Conservation (phyloP, 2,329 filamentous ascomycete genomes). For the Amauroascus verrucosus region DNA sequence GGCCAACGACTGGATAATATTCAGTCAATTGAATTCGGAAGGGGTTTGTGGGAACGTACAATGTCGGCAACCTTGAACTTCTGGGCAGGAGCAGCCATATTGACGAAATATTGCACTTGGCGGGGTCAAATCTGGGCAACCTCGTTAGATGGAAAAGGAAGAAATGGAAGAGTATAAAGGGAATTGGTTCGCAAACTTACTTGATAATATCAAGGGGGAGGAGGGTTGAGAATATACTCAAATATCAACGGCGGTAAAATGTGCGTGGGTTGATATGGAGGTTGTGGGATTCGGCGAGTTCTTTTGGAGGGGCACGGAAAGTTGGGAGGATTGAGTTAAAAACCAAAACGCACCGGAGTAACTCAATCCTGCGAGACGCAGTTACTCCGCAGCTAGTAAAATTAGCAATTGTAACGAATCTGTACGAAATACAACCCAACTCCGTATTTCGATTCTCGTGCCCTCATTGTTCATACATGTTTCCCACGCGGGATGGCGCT, state of each 20-base stretch:
- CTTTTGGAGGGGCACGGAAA: slow-evolving; percentile 2
- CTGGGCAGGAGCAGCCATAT: slow-evolving; percentile 65
- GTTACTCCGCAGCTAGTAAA: too few species aligned
- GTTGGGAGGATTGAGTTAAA: neutral
- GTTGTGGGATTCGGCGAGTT: slow-evolving; percentile 8
- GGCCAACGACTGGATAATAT: slow-evolving; percentile 56
- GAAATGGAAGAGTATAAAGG: slow-evolving; percentile 5
- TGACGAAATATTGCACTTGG: slow-evolving; percentile 21
- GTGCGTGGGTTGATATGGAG: neutral
- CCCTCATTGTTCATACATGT: too few species aligned
- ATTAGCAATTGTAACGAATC: too few species aligned
- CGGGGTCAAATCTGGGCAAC: slow-evolving; percentile 9
- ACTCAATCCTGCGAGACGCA: too few species aligned
- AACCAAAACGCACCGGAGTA: too few species aligned
- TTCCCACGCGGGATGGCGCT: too few species aligned
- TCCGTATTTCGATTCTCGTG: too few species aligned
- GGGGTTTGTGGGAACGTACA: slow-evolving; percentile 32
- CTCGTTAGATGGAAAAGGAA: neutral
- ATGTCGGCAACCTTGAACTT: slow-evolving; percentile 99
- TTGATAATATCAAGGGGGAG: too few species aligned
- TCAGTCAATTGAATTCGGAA: neutral
- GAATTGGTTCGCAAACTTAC: neutral
- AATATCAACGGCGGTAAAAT: neutral
- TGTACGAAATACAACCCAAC: too few species aligned
- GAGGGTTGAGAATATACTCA: neutral